Evolutionary conservation across 129 eudicot genomes (phyloP).

Genomic region (Oenanthe sinensis): DNA sequence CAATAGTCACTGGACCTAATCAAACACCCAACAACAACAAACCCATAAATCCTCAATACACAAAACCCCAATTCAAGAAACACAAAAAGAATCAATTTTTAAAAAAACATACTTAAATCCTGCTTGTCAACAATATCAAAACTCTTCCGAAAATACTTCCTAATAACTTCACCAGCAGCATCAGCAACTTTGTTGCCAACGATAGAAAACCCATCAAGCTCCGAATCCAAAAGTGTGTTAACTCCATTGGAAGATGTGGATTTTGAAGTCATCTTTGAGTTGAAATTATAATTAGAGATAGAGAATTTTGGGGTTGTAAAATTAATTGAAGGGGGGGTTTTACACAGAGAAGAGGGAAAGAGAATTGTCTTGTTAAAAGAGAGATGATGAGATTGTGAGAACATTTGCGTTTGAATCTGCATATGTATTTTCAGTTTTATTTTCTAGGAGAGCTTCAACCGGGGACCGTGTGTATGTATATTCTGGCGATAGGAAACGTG

Average conservation of each 20-base stretch:
- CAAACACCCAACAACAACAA: background rate
- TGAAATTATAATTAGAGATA: background rate
- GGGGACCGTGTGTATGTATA: background rate
- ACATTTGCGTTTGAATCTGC: constrained; percentile 29
- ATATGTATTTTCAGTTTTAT: constrained; percentile 36
- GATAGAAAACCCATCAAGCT: constrained; percentile 50
- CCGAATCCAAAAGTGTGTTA: constrained; percentile 17
- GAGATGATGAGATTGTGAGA: constrained; percentile 36
- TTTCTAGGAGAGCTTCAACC: no score
- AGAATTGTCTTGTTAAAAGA: constrained; percentile 22
- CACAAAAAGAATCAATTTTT: constrained; percentile 1
- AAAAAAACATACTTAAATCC: constrained; percentile 53
- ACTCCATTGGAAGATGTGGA: constrained; percentile 18
- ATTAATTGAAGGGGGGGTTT: constrained; percentile 1
- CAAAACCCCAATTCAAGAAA: background rate
- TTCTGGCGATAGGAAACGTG: background rate
- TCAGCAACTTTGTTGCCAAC: constrained; percentile 66
- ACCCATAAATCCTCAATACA: background rate
- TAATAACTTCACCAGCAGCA: constrained; percentile 89
- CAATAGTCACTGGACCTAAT: constrained; percentile 94
- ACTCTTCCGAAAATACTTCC: constrained; percentile 76
- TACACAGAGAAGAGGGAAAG: background rate
- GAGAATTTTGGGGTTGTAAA: constrained; percentile 5
- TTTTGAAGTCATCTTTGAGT: constrained; percentile 19
- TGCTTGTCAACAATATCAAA: constrained; percentile 74